Evolutionary conservation across 805 yeast species (phyloP), one percentile per base, ranked within the genome.

Genomic region (Komagataella pseudopastoris): DNA sequence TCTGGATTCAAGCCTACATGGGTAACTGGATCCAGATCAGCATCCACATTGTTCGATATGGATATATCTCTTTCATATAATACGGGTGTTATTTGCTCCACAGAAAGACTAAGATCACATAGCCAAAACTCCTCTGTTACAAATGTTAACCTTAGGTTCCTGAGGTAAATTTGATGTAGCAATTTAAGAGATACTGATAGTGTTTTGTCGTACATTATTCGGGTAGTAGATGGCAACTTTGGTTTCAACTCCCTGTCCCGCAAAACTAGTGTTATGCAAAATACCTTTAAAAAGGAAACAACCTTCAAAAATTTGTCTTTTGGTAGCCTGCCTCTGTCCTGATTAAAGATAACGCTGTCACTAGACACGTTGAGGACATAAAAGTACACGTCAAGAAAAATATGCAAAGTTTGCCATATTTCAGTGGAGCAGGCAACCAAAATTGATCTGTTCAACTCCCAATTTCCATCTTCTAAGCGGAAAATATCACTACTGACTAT

Each of bases 291-390:
- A 47, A 81, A 69, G 36, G 80, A 75, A 18, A 80, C 62, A 23
- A 66, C 65, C 54, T 76, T 77, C 50, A 83, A 64, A 52, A 83
- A 78, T 2, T 57, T 51, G 2, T 59, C 68, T 50, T 60, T 55
- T 5, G 65, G 57, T 14, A 81, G 62, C 39, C 77, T 69, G 18
- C 72, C 72, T 6, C 63, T 66, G 8, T 16, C 49, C n/a, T 20
- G 47, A 6, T 22, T 63, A 51, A 76, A 74, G 48, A 82, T 64
- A 56, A 82, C 90, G 8, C 69, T 65, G 59, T 86, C 95, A 56
- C 79, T 83, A 2, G 86, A 75, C 6, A 85, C 78, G 23, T 78
- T 73, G 46, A 85, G 63, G 77, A 85, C 77, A 58, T 81, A 83
- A 1, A 88, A 79, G 54, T 80, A 74, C 7, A 84, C 59, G 55